Percentiles rank a stretch among this genome's conserved stretches.
These are phyloP conservation scores for Kodamaea kakaduensis DNA, from an alignment of 805 yeast species.

Conservation along the genomic window DNA sequence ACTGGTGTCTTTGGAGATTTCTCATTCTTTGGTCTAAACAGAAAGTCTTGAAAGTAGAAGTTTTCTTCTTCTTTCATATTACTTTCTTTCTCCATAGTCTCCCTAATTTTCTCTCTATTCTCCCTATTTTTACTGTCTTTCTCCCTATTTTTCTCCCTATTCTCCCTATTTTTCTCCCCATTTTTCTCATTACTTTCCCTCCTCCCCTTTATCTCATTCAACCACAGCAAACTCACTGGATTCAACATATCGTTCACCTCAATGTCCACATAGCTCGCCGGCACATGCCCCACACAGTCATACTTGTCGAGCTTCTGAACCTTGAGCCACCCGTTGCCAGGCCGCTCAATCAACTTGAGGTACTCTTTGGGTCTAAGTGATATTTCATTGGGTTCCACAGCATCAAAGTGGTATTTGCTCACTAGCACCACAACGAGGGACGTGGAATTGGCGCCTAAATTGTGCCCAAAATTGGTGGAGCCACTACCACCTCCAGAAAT, in stretches of 20 bases:
- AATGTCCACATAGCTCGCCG: constrained; percentile 38
- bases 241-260: constrained; percentile 34
- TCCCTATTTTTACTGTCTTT: neutral
- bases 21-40: too few relatives aligned
- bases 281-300: constrained; percentile 28
- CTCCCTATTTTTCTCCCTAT: neutral
- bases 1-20: too few relatives aligned
- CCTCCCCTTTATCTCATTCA: neutral
- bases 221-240: constrained; percentile 21
- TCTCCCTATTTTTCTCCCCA: constrained; percentile 1
- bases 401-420: constrained; percentile 30
- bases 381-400: constrained; percentile 26
- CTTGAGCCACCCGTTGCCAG: constrained; percentile 39
- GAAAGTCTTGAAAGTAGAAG: too few relatives aligned
- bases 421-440: constrained; percentile 25
- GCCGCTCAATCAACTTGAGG: constrained; percentile 29
- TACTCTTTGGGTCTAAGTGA: constrained; percentile 25
- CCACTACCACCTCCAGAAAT: too few relatives aligned
- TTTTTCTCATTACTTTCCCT: constrained; percentile 2
- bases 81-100: too few relatives aligned
- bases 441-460: too few relatives aligned
- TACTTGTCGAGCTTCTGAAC: constrained; percentile 26
- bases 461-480: too few relatives aligned
- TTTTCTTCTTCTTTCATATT: too few relatives aligned
- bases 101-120: neutral